These are phyloP conservation scores for Hirsutella minnesotensis DNA, from an alignment of 2,329 filamentous ascomycete species.

Conservation along the genomic window DNA sequence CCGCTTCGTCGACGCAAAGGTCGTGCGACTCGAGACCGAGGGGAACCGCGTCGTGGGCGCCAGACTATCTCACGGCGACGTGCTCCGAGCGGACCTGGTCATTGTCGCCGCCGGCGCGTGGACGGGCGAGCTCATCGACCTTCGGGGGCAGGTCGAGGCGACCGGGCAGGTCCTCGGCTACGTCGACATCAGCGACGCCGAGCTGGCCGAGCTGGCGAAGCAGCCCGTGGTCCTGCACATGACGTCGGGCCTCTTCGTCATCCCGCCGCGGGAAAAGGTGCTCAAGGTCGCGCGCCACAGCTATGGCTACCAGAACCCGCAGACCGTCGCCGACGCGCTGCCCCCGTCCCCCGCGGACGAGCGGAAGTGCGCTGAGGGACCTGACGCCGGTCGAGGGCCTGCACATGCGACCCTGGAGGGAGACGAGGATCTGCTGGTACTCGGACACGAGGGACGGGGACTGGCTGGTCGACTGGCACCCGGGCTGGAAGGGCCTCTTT, in stretches of 20 bases:
- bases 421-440: conserved; percentile 63
- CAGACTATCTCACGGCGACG: conserved; percentile 19
- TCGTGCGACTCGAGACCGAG: conserved; percentile 27
- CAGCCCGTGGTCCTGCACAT: conserved; percentile 67
- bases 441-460: conserved; percentile 60
- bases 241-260: conserved; percentile 60
- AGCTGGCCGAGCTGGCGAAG: conserved; percentile 51
- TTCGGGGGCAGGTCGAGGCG: conserved; percentile 63
- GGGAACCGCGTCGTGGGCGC: conserved; percentile 41
- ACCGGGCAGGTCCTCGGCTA: conserved; percentile 78
- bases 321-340: conserved; percentile 20
- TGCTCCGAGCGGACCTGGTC: conserved; percentile 53
- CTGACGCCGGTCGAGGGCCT: conserved; percentile 47
- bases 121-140: conserved; percentile 66
- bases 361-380: conserved; percentile 37
- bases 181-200: conserved; percentile 58
- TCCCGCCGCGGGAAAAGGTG: conserved; percentile 50
- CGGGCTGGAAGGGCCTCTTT: conserved; percentile 45
- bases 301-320: conserved; percentile 53
- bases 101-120: conserved; percentile 81
- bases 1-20: conserved; percentile 39
- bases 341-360: conserved; percentile 15
- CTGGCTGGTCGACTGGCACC: conserved; percentile 61
- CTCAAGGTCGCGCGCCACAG: conserved; percentile 61
- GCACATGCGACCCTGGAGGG: conserved; percentile 45